Percentiles rank a stretch among this genome's conserved stretches.
phyloP scores from a whole-genome alignment of 2,329 filamentous ascomycete species.

The Epichloe sylvatica region DNA sequence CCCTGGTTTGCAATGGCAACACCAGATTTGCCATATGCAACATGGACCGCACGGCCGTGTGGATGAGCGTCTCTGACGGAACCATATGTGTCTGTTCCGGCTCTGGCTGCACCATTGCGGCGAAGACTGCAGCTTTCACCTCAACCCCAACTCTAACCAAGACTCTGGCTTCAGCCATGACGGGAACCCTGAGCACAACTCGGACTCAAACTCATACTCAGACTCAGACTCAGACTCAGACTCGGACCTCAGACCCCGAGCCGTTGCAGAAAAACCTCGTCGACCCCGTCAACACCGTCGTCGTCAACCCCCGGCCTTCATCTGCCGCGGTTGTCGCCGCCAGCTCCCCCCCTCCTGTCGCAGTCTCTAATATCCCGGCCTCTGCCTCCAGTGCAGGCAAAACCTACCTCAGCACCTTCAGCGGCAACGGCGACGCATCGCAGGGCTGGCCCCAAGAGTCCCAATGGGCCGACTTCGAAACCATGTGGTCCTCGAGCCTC shows the following conservation, averaged over 20 bases:
- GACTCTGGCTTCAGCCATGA: too few species aligned
- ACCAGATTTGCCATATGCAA: constrained; percentile 1
- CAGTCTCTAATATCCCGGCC: background rate
- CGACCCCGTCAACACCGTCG: too few species aligned
- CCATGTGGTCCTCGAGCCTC: constrained; percentile 14
- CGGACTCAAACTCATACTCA: background rate
- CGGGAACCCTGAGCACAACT: background rate
- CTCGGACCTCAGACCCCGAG: background rate
- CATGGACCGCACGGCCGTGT: background rate
- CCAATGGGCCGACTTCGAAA: constrained; percentile 17
- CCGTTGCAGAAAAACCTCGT: background rate
- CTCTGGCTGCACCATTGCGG: background rate
- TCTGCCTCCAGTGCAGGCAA: background rate
- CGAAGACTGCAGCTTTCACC: background rate
- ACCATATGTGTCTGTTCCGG: constrained; percentile 1
- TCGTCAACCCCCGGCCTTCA: background rate
- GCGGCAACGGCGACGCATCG: background rate
- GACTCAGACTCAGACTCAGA: background rate
- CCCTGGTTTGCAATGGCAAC: constrained; percentile 2
- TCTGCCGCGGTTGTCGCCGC: background rate
- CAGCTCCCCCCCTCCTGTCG: background rate
- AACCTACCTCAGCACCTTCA: background rate
- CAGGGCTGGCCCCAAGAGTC: constrained; percentile 17
- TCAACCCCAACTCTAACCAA: too few species aligned
- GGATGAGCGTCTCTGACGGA: constrained; percentile 1